Conservation (phyloP, 257 asterid species). For the Primulina huaijiensis region DNA sequence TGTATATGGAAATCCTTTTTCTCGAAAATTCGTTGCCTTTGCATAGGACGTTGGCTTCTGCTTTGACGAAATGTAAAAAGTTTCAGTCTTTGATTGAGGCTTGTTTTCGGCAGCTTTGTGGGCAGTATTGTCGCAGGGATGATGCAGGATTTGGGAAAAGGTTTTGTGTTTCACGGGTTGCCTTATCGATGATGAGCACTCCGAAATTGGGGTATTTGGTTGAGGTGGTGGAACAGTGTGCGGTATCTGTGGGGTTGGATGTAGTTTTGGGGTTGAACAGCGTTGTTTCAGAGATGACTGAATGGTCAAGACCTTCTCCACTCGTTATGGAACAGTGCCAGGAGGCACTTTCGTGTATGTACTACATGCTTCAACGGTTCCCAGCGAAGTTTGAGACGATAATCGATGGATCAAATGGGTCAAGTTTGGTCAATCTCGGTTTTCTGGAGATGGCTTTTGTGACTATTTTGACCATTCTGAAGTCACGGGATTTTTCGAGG, state of each 20-base stretch:
- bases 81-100: constrained; percentile 44
- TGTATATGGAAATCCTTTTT: constrained; percentile 66
- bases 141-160: constrained; percentile 50
- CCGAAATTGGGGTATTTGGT: constrained; percentile 80
- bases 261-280: constrained; percentile 62
- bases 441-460: constrained; percentile 47
- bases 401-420: constrained; percentile 21
- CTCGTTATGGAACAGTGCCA: constrained; percentile 93
- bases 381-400: constrained; percentile 46
- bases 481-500: constrained; percentile 69
- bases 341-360: constrained; percentile 91
- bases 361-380: constrained; percentile 86
- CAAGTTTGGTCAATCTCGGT: constrained; percentile 21
- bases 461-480: constrained; percentile 60
- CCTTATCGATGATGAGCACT: constrained; percentile 85
- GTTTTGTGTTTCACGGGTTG: constrained; percentile 83
- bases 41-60: constrained; percentile 78
- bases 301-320: constrained; percentile 80
- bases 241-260: constrained; percentile 67
- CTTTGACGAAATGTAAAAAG: constrained; percentile 55
- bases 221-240: constrained; percentile 74
- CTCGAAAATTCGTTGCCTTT: constrained; percentile 80
- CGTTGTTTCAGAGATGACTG: constrained; percentile 55
- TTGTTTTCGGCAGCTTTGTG: constrained; percentile 58
- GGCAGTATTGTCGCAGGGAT: constrained; percentile 61